These are phyloP conservation scores for Acer saccharum DNA, from an alignment of 345 rosid genomes.

Conservation along the genomic window DNA sequence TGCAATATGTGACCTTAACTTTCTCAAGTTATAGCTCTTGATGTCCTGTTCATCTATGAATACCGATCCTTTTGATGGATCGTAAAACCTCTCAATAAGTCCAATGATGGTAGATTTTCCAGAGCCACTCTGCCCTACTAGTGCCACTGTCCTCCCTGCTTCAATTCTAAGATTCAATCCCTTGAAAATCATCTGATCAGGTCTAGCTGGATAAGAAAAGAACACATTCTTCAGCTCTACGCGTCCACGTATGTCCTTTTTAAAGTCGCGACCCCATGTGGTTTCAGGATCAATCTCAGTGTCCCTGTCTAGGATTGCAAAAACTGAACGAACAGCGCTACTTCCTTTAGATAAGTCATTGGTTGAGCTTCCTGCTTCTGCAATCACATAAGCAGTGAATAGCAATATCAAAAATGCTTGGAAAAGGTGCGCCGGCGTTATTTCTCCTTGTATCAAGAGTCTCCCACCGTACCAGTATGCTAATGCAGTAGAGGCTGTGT, in stretches of 20 bases:
- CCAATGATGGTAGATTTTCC: conserved; percentile 69
- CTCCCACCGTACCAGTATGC: conserved; percentile 71
- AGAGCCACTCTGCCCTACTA: conserved; percentile 67
- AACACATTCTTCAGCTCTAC: conserved; percentile 57
- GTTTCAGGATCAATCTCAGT: conserved; percentile 57
- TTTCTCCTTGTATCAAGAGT: conserved; percentile 38
- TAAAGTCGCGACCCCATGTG: conserved; percentile 29
- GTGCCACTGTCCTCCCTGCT: conserved; percentile 56
- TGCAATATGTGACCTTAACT: conserved; percentile 55
- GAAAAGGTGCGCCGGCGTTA: conserved; percentile 53
- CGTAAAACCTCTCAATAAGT: conserved; percentile 65
- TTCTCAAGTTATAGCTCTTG: conserved; percentile 48
- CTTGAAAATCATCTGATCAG: conserved; percentile 55
- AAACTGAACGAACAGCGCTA: conserved; percentile 47
- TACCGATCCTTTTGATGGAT: conserved; percentile 52
- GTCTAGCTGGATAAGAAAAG: conserved; percentile 66
- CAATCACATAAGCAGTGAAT: conserved; percentile 64
- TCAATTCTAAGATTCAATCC: conserved; percentile 61
- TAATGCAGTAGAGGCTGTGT: conserved; percentile 58
- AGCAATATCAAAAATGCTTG: conserved; percentile 56
- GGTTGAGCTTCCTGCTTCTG: conserved; percentile 78
- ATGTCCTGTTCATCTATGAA: conserved; percentile 52
- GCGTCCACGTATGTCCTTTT: conserved; percentile 42
- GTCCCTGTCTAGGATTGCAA: conserved; percentile 53
- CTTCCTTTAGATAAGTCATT: conserved; percentile 64